Base-by-base conservation (phyloP, 169 alveolate species). In the Babesia bovis region DNA sequence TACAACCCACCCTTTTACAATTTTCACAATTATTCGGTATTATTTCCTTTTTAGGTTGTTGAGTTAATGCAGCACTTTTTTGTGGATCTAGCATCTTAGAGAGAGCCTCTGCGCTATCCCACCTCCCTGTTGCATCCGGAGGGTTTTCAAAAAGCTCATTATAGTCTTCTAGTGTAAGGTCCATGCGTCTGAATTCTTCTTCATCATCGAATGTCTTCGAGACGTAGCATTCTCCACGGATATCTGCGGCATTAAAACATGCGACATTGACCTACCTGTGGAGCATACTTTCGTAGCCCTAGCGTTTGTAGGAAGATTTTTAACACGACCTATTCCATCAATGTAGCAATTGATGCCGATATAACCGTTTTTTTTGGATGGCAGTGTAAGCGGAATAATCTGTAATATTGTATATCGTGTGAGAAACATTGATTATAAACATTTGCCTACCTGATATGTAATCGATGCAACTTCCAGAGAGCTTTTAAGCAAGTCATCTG, bases 221-320 rank as follows among this genome's bases (percentile, higher is more conserved):
- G 32, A 93, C 60, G 69, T 92, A 93, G 44, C 96, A 93, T 67
- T 93, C 97, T 38, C 97, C 97, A 32, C 94, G 83, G 28, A 92
- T 90, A 47, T 92, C 95, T 70, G 82, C 57, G 33, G 17, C 15
- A 3, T 53, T 2, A 19, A 19, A 36, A 23, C 32, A 21, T 5
- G 36, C 15, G 32, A 19, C 21, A 26, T 78, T 4, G 0, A 6
- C 57, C 1, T 58, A 81, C 92, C 92, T 17, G 93, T 90, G 40
- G 95, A 92, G 51, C 96, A 93, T 13, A 94, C 81, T 44, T 94
- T 88, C 4, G 96, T 82, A 13, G 96, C 96, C 33, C 97, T 59
- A 19, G 96, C 89, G 66, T 94, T 94, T n/a, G 72, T 81, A 7
- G 95, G 94, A 49, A 93, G 76, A 56, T 87, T 90, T 63, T 94